Base-by-base conservation (phyloP, 169 alveolate species). In the Pseudocohnilembus persalinus region DNA sequence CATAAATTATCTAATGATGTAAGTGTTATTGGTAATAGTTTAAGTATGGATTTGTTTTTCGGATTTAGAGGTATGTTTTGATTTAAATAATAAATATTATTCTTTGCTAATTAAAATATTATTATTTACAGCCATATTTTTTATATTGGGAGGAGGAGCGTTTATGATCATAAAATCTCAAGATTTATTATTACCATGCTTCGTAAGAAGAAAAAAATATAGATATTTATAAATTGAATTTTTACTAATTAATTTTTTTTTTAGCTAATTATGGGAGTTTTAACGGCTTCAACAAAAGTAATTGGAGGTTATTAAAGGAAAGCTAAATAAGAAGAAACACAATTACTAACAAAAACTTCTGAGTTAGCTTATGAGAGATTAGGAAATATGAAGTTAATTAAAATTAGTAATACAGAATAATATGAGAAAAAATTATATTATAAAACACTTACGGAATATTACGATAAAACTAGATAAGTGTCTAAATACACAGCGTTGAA, bases 1-100 rank as follows among this genome's bases (percentile, higher is more conserved):
- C 89, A 85, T 73, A 85, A 85, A 79, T 79, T 85, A 73, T 32
- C 82, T 72, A 85, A 85, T 78, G 89, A 85, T 74, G 85, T 85
- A 25, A 33, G 78, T 73, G 31, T n/a, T 11, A 81, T 85, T 15
- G 49, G 84, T 31, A 0, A 65, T 32, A 75, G 84, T 28, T 31
- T 85, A 34, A 72, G 85, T 68, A 72, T 76, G 74, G 89, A 85
- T 34, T 72, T 85, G 0, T 85, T 85, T 34, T 65, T 78, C 6
- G 73, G 74, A 31, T 64, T 85, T 29, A 85, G 89, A 78, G 85
- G 89, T 24, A 25, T 29, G 0, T 11, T 4, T 11, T 11, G 68
- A 49, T 4, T 49, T 49, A 49, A 11, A 11, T 49, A 49, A 11
- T 49, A 49, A 11, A 49, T 49, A 20, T 11, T 11, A 49, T 11